Evolutionary conservation across 2,329 filamentous ascomycete species (phyloP).

Genomic region (Pyricularia pennisetigena): DNA sequence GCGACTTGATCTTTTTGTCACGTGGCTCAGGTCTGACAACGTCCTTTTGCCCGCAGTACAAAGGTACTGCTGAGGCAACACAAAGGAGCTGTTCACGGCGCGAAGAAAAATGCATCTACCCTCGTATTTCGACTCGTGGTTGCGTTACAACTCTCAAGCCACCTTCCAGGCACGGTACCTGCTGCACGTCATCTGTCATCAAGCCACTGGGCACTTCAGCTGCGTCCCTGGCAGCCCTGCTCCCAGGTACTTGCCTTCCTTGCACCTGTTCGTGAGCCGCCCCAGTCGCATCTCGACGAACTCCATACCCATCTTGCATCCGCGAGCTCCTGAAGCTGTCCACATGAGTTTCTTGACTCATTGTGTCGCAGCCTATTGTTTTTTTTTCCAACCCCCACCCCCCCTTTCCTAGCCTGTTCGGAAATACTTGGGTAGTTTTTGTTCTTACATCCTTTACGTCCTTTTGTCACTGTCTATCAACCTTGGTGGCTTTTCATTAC

Average conservation of each 20-base stretch:
- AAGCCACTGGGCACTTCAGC: background rate
- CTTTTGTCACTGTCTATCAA: background rate
- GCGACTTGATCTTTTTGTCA: background rate
- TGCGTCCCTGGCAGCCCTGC: background rate
- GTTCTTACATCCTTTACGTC: background rate
- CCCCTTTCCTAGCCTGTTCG: background rate
- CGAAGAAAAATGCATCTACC: background rate
- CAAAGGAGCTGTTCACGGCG: background rate
- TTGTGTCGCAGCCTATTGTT: background rate
- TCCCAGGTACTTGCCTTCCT: background rate
- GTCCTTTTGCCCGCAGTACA: background rate
- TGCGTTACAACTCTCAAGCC: background rate
- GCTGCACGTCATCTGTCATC: background rate
- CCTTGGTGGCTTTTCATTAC: background rate
- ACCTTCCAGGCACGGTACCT: background rate
- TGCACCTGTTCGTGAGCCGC: background rate
- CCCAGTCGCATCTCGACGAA: background rate
- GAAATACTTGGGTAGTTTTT: background rate
- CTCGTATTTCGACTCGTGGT: background rate
- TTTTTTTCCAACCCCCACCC: background rate
- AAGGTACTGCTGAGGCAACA: background rate
- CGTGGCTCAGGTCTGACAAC: background rate
- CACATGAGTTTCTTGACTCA: background rate
- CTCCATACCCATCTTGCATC: background rate
- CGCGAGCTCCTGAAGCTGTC: background rate